Evolutionary conservation across 306 rosid genomes (phyloP).

Genomic region (Herpetospermum pedunculosum): DNA sequence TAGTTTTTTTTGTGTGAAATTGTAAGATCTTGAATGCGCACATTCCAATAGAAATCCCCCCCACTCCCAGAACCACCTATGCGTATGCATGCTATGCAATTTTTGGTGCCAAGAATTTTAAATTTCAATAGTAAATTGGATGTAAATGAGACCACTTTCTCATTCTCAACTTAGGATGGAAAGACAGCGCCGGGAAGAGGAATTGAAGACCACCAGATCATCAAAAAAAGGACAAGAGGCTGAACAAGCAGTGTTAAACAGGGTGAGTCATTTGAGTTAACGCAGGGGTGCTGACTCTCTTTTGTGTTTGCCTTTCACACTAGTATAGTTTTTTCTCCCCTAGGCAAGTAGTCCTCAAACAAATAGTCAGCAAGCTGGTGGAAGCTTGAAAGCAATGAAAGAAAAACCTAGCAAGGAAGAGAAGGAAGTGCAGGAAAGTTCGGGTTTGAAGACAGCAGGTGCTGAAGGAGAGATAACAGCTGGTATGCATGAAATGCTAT

Average conservation of each 20-base stretch:
- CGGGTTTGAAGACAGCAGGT: slow-evolving; percentile 92
- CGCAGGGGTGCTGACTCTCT: neutral
- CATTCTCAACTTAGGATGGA: slow-evolving; percentile 61
- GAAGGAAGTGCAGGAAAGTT: slow-evolving; percentile 67
- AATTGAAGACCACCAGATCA: slow-evolving; percentile 53
- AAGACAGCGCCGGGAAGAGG: slow-evolving; percentile 96
- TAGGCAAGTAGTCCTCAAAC: slow-evolving; percentile 89
- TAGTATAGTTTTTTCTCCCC: neutral
- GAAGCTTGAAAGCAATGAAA: slow-evolving; percentile 76
- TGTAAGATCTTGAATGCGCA: neutral
- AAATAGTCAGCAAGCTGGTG: slow-evolving; percentile 57
- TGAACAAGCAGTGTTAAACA: slow-evolving; percentile 57
- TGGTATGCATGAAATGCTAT: slow-evolving; percentile 36
- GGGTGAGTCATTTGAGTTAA: slow-evolving; percentile 33
- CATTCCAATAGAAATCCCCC: neutral
- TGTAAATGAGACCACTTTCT: neutral
- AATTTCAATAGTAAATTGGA: slow-evolving; percentile 1
- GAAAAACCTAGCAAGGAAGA: slow-evolving; percentile 74
- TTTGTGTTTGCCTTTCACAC: neutral
- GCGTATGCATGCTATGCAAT: neutral
- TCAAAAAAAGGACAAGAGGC: slow-evolving; percentile 76
- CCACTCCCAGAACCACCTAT: neutral
- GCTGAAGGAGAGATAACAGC: slow-evolving; percentile 98
- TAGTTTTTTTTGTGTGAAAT: neutral
- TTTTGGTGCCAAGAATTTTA: neutral